phyloP scores from a whole-genome alignment of 768 basidiomycete species.

The Trametes gibbosa region DNA sequence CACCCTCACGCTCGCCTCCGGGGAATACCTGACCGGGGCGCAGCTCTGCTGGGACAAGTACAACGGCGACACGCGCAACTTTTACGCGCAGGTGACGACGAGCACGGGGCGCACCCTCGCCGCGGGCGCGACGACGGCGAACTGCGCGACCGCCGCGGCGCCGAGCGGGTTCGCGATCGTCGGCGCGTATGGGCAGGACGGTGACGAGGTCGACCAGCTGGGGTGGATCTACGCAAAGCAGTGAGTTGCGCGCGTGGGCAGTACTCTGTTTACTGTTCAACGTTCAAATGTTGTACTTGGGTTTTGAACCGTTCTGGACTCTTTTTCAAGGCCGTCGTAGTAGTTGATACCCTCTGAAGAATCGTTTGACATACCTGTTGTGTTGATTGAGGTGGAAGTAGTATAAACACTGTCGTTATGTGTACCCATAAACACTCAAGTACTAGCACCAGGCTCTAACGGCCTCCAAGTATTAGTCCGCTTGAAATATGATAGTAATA shows the following conservation, averaged over 20 bases:
- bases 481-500: too few relatives aligned
- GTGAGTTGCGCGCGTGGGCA: not conserved
- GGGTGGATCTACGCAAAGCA: slow-evolving; percentile 4
- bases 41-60: slow-evolving; percentile 4
- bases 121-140: not conserved
- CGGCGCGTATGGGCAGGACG: slow-evolving; percentile 4
- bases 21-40: not conserved
- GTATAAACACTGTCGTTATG: too few relatives aligned
- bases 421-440: too few relatives aligned
- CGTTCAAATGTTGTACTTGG: too few relatives aligned
- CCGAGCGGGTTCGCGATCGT: slow-evolving; percentile 2
- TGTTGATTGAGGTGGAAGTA: too few relatives aligned
- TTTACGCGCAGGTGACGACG: not conserved
- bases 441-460: too few relatives aligned
- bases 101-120: not conserved
- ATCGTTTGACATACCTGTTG: too few relatives aligned
- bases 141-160: not conserved
- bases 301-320: too few relatives aligned
- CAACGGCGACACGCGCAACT: slow-evolving; percentile 7
- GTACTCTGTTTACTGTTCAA: too few relatives aligned
- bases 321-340: too few relatives aligned
- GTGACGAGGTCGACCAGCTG: slow-evolving; percentile 7
- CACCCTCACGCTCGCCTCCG: not conserved
- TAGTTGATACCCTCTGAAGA: too few relatives aligned
- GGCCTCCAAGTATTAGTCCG: too few relatives aligned